Conservation (phyloP, 192 early-diverging fungal species). For the Martensiomyces pterosporus region DNA sequence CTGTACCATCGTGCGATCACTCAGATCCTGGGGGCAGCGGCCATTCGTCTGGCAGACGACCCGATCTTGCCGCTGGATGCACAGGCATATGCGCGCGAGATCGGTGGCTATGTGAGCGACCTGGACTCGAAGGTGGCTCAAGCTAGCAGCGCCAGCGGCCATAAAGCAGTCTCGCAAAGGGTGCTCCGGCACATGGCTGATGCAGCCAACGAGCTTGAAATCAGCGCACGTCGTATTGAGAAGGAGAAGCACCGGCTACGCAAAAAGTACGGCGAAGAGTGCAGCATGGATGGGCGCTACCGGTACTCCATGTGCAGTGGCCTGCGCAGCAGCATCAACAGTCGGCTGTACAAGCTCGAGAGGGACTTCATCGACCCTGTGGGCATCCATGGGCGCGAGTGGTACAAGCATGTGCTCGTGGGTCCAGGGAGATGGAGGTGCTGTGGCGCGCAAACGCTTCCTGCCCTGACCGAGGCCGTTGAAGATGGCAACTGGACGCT, state of each 20-base stretch:
- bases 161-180: background rate
- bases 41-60: conserved; percentile 26
- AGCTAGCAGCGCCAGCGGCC: too few relatives aligned
- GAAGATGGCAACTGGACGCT: conserved; percentile 9
- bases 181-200: background rate
- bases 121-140: background rate
- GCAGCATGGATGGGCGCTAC: background rate
- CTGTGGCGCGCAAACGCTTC: conserved; percentile 37
- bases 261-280: background rate
- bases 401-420: conserved; percentile 54
- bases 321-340: conserved; percentile 19
- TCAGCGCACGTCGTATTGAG: background rate
- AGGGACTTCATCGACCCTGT: conserved; percentile 43
- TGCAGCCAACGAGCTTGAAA: background rate
- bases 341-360: conserved; percentile 35
- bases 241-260: background rate
- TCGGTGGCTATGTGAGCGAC: conserved; percentile 5
- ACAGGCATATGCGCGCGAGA: conserved; percentile 30
- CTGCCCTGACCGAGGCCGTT: conserved; percentile 39
- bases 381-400: conserved; percentile 44
- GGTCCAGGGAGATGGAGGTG: conserved; percentile 49
- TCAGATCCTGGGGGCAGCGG: conserved; percentile 19
- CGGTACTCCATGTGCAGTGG: background rate
- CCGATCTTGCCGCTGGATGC: conserved; percentile 33
- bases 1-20: conserved; percentile 36